Percentiles rank a stretch among this genome's conserved stretches.
phyloP scores from a whole-genome alignment of 441 rosid species.

The Brassica balearica region DNA sequence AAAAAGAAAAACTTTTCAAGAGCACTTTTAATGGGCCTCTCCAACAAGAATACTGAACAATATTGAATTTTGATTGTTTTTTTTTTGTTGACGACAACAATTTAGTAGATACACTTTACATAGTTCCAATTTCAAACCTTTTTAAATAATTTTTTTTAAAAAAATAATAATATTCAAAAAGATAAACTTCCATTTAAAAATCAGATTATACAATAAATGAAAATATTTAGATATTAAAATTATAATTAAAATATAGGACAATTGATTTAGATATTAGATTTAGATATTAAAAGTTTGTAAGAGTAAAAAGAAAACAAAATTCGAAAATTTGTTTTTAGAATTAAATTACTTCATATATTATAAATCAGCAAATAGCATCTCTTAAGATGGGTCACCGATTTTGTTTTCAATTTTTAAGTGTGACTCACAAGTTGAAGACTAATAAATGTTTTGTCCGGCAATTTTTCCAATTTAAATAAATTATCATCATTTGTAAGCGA shows the following conservation, averaged over 20 bases:
- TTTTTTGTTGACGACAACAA: too few species aligned
- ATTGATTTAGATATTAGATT: too few species aligned
- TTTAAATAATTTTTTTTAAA: too few species aligned
- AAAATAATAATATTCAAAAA: too few species aligned
- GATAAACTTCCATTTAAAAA: too few species aligned
- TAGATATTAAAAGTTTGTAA: background rate
- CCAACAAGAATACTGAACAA: background rate
- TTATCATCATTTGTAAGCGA: slow-evolving; percentile 15
- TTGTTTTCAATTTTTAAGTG: background rate
- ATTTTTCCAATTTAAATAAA: background rate
- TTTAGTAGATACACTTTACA: too few species aligned
- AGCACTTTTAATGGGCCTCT: background rate
- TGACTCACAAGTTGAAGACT: background rate
- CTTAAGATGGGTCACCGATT: background rate
- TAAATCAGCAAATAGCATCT: background rate
- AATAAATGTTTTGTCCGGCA: background rate
- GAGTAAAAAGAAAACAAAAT: background rate
- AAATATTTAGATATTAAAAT: too few species aligned
- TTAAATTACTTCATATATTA: background rate
- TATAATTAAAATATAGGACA: too few species aligned
- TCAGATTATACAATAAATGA: too few species aligned
- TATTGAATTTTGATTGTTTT: too few species aligned
- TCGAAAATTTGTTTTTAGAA: background rate
- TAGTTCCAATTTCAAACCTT: too few species aligned
- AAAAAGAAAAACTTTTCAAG: background rate